phyloP scores from a whole-genome alignment of 495 filamentous ascomycete species.

The Penicillium maclennaniae region DNA sequence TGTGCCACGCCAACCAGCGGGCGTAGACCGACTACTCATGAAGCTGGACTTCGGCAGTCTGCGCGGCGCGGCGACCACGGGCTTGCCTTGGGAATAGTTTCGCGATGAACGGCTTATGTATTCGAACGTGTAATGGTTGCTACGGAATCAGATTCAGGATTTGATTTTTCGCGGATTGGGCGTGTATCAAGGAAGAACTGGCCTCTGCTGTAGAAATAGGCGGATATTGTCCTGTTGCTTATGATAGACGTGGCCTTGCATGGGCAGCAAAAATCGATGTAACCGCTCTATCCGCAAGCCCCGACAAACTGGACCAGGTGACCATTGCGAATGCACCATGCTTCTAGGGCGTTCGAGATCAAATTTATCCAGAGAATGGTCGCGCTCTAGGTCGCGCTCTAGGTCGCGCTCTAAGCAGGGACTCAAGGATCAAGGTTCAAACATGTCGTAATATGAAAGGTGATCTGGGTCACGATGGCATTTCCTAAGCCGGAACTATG shows the following conservation, averaged over 20 bases:
- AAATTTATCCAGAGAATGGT: too few relatives aligned
- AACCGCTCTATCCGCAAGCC: neutral
- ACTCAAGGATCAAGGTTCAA: neutral
- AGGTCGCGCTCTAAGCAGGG: neutral
- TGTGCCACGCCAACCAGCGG: constrained; percentile 61
- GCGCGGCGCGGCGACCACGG: constrained; percentile 11
- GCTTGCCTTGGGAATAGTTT: constrained; percentile 10
- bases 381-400: too few relatives aligned
- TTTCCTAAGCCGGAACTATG: neutral
- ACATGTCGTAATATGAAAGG: neutral
- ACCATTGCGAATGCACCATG: constrained; percentile 2
- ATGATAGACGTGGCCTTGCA: neutral
- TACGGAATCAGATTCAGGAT: neutral
- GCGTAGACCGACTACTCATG: constrained; percentile 79
- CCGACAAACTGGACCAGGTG: neutral
- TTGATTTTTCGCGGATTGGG: neutral
- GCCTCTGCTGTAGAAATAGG: constrained; percentile 5
- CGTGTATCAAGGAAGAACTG: constrained; percentile 1
- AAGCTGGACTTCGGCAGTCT: constrained; percentile 71
- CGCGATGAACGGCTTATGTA: neutral
- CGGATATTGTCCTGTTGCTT: neutral
- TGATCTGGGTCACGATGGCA: neutral
- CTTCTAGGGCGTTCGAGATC: constrained; percentile 14
- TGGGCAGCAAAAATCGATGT: neutral
- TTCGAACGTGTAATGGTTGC: neutral